Conservation (phyloP, 2,329 filamentous ascomycete genomes). For the Neopestalotiopsis sp. region DNA sequence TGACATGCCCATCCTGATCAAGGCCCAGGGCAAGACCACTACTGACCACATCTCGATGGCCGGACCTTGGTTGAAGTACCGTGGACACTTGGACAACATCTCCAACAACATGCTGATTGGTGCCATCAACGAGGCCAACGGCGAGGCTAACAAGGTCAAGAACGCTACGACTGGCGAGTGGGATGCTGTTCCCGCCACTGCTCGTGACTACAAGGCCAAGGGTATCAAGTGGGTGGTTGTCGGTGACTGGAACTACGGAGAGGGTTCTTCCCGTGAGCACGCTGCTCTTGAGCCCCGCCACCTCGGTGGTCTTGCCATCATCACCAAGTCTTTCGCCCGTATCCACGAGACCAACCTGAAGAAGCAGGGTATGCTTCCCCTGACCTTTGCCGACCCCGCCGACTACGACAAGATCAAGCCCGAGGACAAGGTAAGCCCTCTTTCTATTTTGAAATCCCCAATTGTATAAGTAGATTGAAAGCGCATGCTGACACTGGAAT, state of each 20-base stretch:
- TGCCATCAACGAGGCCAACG: slow-evolving; percentile 94
- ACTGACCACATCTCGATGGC: slow-evolving; percentile 98
- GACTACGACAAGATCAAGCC: slow-evolving; percentile 98
- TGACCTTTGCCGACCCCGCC: slow-evolving; percentile 91
- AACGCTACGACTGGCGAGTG: slow-evolving; percentile 85
- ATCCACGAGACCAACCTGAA: slow-evolving; percentile 99
- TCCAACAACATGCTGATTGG: slow-evolving; percentile 99
- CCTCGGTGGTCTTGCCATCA: slow-evolving; percentile 95
- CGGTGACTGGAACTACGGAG: slow-evolving; percentile 99
- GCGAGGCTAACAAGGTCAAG: slow-evolving; percentile 96
- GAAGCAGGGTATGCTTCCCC: slow-evolving; percentile 99
- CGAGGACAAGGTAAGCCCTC: slow-evolving; percentile 72
- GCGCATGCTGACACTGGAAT: not conserved
- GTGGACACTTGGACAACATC: slow-evolving; percentile 98
- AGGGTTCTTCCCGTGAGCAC: slow-evolving; percentile 97
- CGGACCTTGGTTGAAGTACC: slow-evolving; percentile 97
- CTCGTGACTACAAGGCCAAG: slow-evolving; percentile 98
- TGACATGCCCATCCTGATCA: slow-evolving; percentile 91
- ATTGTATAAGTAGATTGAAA: no score
- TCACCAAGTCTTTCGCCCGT: slow-evolving; percentile 94
- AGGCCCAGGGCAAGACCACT: slow-evolving; percentile 94
- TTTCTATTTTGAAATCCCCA: not conserved
- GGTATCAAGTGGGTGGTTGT: slow-evolving; percentile 96
- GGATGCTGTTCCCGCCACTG: slow-evolving; percentile 88
- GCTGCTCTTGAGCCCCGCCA: slow-evolving; percentile 97